Conservation (phyloP, 805 yeast species). For the Candida maris region DNA sequence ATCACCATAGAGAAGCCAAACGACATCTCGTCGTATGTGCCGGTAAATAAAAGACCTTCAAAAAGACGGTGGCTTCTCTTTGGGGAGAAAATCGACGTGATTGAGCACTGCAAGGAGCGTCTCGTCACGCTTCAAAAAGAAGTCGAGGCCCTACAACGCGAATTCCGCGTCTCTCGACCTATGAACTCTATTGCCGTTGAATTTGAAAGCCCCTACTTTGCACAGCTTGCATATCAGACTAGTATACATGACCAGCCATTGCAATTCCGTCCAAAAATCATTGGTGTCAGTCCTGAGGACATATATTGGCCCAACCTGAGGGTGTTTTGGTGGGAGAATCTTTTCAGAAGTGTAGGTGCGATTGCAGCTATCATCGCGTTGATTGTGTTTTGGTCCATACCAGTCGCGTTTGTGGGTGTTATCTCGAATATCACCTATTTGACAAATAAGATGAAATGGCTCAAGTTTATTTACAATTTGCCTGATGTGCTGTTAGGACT, state of each 20-base stretch:
- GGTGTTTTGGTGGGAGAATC: conserved; percentile 75
- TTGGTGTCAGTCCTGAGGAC: conserved; percentile 62
- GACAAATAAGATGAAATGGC: conserved; percentile 52
- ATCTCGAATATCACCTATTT: conserved; percentile 64
- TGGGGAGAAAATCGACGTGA: conserved; percentile 63
- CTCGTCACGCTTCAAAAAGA: conserved; percentile 57
- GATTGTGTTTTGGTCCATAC: conserved; percentile 68
- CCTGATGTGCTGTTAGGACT: conserved; percentile 56
- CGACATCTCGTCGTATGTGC: conserved; percentile 55
- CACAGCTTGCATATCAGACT: conserved; percentile 68
- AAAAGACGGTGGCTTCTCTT: conserved; percentile 38
- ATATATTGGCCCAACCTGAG: conserved; percentile 71
- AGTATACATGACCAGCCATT: conserved; percentile 63
- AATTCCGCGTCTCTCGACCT: conserved; percentile 47
- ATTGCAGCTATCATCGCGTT: conserved; percentile 51
- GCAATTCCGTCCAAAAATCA: conserved; percentile 54
- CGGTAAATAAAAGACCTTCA: conserved; percentile 65
- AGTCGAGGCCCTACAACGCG: conserved; percentile 51
- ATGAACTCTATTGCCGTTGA: conserved; percentile 79
- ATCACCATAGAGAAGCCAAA: conserved; percentile 39
- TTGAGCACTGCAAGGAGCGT: conserved; percentile 52
- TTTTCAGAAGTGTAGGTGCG: conserved; percentile 51
- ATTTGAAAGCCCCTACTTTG: conserved; percentile 70
- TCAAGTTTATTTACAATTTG: conserved; percentile 52
- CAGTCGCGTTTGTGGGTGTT: conserved; percentile 76